Base-by-base conservation (phyloP, 768 basidiomycete species). In the Lepiota subincarnata region DNA sequence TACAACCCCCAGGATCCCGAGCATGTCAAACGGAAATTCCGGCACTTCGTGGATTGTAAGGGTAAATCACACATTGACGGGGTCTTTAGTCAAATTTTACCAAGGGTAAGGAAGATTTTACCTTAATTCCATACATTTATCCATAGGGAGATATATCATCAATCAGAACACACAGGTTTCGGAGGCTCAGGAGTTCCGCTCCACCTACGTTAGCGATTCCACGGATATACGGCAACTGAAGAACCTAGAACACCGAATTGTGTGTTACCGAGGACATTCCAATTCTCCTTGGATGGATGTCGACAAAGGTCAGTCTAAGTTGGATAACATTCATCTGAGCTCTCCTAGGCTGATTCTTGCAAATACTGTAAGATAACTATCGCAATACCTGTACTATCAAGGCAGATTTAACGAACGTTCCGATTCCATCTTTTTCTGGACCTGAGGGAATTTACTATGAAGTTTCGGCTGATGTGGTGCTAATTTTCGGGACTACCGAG, bases 401-500 rank as follows among this genome's bases (percentile, higher is more conserved):
- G 31, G 65, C 63, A 11, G 59, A 67, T 35, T 59, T 67, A 0
- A 60, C 65, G 1, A 58, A 62, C 41, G 35, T 67, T 13, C 62
- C 62, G 2, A 56, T 62, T n/a, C 43, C 41, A 13, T 59, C 60
- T 19, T 50, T 53, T 35, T 37, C 51, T 19, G 57, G 57, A 1
- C 47, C 42, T 12, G 53, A 13, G 8, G 57, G 64, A 18, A 38
- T 39, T 3, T 73, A 66, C 47, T 76, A 64, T 52, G 52, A 62
- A 31, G 57, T 75, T 31, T 59, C 68, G 2, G 76, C 66, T 52
- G 72, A 75, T n/a, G 64, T 82, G 4, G 66, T 82, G 8, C 55
- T 83, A 19, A 62, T 75, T 6, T 80, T 83, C 50, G 81, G 81
- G 4, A 57, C 77, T 42, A 81, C 79, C 2, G 81, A 82, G 55